Evolutionary conservation across 208 protist species (phyloP), one percentile per base, ranked within the genome.

Genomic region (Leishmania martiniquensis): DNA sequence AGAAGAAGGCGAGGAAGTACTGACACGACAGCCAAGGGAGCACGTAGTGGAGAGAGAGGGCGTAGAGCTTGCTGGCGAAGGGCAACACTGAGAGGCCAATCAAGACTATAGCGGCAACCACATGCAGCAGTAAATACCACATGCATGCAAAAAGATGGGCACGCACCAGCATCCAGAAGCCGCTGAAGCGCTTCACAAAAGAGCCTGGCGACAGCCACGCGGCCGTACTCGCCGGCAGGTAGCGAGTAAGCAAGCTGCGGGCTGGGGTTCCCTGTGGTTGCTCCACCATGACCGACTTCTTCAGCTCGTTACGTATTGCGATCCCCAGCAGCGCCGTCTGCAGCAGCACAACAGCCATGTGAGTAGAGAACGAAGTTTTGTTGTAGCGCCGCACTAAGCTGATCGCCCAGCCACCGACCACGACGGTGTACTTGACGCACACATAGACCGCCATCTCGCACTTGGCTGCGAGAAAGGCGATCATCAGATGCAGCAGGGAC

Each of bases 1-100:
- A 69, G 79, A 95, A 92, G 80, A 97, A 97, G 70, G 49, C 55
- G 34, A 95, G 85, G 74, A 88, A 94, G 29, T 77, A 78, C 65
- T 90, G 68, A 3, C 91, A 84, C 15, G 94, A 97, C 55, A 89
- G 54, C 84, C 81, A 95, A 75, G 94, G 94, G 70, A 94, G 76
- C 4, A 89, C 73, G 47, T 87, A 81, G 60, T 85, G 88, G 34
- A 96, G 85, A 39, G 88, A 86, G 20, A 95, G 66, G 52, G 76
- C 81, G 82, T 96, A 93, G 15, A 95, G 72, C 81, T 86, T 92
- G 51, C 80, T 78, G 13, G 87, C 88, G 68, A 95, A 83, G 54
- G 87, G 90, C 63, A 97, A 70, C 29, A 94, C 85, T 0, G 89
- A 95, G 12, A 96, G 81, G 0, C 92, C 94, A 34, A 95, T 74